phyloP scores from a whole-genome alignment of 148 eudicot genomes.

The Rheum nobile region DNA sequence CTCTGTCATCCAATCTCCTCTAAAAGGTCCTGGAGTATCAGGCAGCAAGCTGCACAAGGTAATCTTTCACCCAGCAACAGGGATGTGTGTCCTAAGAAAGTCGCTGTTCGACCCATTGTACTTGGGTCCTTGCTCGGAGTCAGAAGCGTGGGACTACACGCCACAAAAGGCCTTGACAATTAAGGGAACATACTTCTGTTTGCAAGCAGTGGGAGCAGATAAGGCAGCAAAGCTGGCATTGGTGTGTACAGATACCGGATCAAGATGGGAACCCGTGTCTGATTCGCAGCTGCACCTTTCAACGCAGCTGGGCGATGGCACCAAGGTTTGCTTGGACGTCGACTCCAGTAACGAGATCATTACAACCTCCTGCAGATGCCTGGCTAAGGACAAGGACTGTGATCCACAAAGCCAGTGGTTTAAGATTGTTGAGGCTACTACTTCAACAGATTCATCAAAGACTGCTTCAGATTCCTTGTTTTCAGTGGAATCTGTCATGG shows the following conservation, averaged over 20 bases:
- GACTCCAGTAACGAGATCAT: slow-evolving; percentile 20
- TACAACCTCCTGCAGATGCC: slow-evolving; percentile 56
- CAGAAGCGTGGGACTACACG: slow-evolving; percentile 46
- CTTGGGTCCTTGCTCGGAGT: slow-evolving; percentile 43
- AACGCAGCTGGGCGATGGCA: slow-evolving; percentile 9
- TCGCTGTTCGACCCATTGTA: slow-evolving; percentile 22
- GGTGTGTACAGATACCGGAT: slow-evolving; percentile 4
- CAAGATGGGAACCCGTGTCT: slow-evolving; percentile 57
- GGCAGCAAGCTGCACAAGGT: slow-evolving; percentile 25
- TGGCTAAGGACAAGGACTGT: slow-evolving; percentile 29
- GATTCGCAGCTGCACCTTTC: slow-evolving; percentile 74
- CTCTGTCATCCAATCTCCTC: neutral
- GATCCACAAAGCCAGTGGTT: slow-evolving; percentile 93
- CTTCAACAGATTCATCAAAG: neutral
- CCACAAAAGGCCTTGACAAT: slow-evolving; percentile 12
- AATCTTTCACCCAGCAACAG: slow-evolving; percentile 68
- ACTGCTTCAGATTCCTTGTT: neutral
- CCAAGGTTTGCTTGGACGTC: slow-evolving; percentile 54
- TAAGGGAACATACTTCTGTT: slow-evolving; percentile 32
- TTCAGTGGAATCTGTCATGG: neutral
- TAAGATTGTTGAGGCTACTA: slow-evolving; percentile 17
- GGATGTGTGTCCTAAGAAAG: slow-evolving; percentile 40
- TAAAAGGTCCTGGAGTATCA: slow-evolving; percentile 25
- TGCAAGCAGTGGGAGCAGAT: slow-evolving; percentile 25
- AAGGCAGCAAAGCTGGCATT: slow-evolving; percentile 30